Base-by-base conservation (phyloP, 2,329 filamentous ascomycete species). In the Coniochaeta prunicola region DNA sequence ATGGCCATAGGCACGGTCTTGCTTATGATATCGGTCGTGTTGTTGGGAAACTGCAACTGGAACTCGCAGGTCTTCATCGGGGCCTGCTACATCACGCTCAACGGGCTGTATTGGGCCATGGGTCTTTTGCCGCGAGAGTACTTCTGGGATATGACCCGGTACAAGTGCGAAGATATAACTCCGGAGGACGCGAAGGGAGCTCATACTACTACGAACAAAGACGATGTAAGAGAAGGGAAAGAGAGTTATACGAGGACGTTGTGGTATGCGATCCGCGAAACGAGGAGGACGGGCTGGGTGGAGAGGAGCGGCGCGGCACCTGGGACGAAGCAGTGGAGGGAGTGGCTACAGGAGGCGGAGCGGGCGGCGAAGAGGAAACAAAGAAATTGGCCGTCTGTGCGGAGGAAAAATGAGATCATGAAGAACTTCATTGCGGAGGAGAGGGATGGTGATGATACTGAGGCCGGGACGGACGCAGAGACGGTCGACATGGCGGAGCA, bases 21-120 rank as follows among this genome's bases (percentile, higher is more conserved):
- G 28, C 76, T 87, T 50, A 87, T 87, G 84, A 66, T 82, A 3
- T 77, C 80, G 1, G 82, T 87, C 12, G 81, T 87, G 13, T 70
- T 86, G 15, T 70, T 88, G 34, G 84, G 83, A 1, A 87, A 87
- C 66, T 84, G 82, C 68, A 77, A 77, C n/a, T 86, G 83, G 76
- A 75, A 77, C 50, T 80, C 81, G 61, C 84, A 88, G 68, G 77
- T 82, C 10, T 78, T 83, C 12, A 81, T 86, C 60, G 83, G 82
- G 7, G 74, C 71, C 2, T 74, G 77, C 1, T 87, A 87, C 63
- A 81, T 87, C 58, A 62, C 80, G 4, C 74, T 87, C 56, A 88
- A 87, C 60, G 80, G 78, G 10, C 67, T 81, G 0, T 86, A 86
- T 67, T 87, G 83, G 84, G 72, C 73, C 1, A 73, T 82, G 57